A percentile compares a stretch with the other conserved stretches of the same genome.
phyloP scores from a whole-genome alignment of 2,329 filamentous ascomycete genomes.

The Fusarium sp. region DNA sequence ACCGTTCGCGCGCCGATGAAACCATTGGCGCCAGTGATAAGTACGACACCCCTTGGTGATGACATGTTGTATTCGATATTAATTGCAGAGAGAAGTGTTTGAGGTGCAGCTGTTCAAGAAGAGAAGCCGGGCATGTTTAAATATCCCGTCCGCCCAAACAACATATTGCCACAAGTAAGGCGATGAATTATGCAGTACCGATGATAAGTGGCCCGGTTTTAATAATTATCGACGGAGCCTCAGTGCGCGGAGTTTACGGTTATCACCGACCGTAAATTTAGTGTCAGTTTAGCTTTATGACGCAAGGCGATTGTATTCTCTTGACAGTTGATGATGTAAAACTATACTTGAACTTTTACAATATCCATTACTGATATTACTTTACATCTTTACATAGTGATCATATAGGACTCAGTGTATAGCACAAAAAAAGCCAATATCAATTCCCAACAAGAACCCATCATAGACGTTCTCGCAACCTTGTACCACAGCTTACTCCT shows the following conservation, averaged over 20 bases:
- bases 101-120: fast-evolving
- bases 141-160: not conserved
- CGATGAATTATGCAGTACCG: not conserved
- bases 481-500: conserved; percentile 6
- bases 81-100: not conserved
- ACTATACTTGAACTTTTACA: fast-evolving
- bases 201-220: not conserved
- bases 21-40: conserved; percentile 25
- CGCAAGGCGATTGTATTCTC: not conserved
- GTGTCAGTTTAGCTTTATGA: not conserved
- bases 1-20: conserved; percentile 23
- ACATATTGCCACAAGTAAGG: not conserved
- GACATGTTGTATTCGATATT: not conserved
- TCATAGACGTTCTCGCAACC: not conserved
- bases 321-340: not conserved
- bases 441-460: not conserved
- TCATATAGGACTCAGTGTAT: not conserved
- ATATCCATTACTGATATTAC: too few species aligned
- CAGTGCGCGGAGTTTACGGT: not conserved
- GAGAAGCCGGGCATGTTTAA: not conserved
- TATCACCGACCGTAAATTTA: not conserved
- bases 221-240: not conserved
- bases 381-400: too few species aligned
- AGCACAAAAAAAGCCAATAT: not conserved
- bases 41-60: conserved; percentile 8